Base-by-base conservation (phyloP, 139 green algal genomes). In the Auxenochlorella pyrenoidosa region DNA sequence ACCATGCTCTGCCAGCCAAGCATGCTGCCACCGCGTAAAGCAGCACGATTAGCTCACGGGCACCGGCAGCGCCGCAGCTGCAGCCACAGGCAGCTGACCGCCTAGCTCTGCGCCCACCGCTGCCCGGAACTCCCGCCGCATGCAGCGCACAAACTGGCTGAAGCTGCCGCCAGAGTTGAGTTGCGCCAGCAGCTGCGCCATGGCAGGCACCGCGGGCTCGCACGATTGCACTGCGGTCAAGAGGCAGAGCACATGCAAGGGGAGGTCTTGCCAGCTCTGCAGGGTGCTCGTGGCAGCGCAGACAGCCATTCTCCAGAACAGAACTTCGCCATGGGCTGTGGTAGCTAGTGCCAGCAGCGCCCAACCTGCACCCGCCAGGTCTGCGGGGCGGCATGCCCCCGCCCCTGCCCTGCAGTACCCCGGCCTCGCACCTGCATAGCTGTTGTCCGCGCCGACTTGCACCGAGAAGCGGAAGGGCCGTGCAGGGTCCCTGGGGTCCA, bases 91-190 rank as follows among this genome's bases (percentile, higher is more conserved):
- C 63, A 44, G 21, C 77, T 51, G 36, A 4, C 32, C 68, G 22
- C 40, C 41, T 75, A 83, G 47, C 75, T 88, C 84, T 40, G 41
- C 59, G 0, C 13, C 22, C 58, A 78, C 84, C 6, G 75, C 40
- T 15, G 59, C 58, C 32, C 82, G 58, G 79, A 90, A 90, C 59
- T 84, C 79, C 8, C 36, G 72, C 32, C 87, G 44, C 66, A 90
- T 40, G 40, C 63, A 70, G 1, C 38, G 65, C 79, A 90, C 87
- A 90, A 90, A 90, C 28, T n/a, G 51, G 58, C 66, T 78, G 79
- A 90, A 90, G 41, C 34, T 79, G 70, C 59, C 65, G 59, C 84
- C 73, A 28, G 38, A 28, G 41, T 88, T 88, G 28, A 88, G 84
- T 58, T 81, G 36, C 30, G 40, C 73, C 75, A 88, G 40, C 75